Conservation (phyloP, 192 early-diverging fungal genomes). For the Powellomyces hirtus region DNA sequence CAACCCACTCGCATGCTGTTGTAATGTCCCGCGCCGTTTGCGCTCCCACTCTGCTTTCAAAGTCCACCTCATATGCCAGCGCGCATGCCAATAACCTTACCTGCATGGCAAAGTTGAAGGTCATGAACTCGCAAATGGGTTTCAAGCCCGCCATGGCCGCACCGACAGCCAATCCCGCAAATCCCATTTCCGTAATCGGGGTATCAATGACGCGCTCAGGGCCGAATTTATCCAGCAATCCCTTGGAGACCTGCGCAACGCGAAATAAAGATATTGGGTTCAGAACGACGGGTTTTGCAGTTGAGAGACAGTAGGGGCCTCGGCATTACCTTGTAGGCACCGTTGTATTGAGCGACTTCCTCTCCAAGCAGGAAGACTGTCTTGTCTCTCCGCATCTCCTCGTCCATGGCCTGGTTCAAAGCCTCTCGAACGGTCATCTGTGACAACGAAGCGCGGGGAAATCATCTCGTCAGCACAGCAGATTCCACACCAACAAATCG, state of each 20-base stretch:
- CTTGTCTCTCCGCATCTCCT: slow-evolving; percentile 91
- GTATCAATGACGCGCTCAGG: slow-evolving; percentile 97
- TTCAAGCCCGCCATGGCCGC: slow-evolving; percentile 89
- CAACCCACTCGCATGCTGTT: too few species aligned
- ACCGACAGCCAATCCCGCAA: slow-evolving; percentile 93
- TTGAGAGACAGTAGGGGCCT: neutral
- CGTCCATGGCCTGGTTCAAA: slow-evolving; percentile 94
- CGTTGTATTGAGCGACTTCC: slow-evolving; percentile 99
- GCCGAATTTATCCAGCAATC: slow-evolving; percentile 95
- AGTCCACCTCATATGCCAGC: too few species aligned
- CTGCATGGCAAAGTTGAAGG: slow-evolving; percentile 99
- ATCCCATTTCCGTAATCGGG: slow-evolving; percentile 98
- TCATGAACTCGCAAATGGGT: slow-evolving; percentile 99
- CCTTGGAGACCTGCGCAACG: slow-evolving; percentile 83
- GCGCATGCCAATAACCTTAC: too few species aligned
- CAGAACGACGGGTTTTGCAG: neutral
- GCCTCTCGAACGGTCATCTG: slow-evolving; percentile 91
- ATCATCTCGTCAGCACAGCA: too few species aligned
- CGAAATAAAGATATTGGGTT: slow-evolving; percentile 4
- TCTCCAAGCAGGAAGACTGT: slow-evolving; percentile 93
- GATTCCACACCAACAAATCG: too few species aligned
- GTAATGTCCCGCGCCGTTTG: too few species aligned
- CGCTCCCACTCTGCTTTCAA: too few species aligned
- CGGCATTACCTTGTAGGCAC: slow-evolving; percentile 80
- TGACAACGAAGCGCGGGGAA: neutral